Evolutionary conservation across 1,284 basidiomycete genomes (phyloP), one percentile per base, ranked within the genome.

Genomic region (Pisolithus thermaeus): DNA sequence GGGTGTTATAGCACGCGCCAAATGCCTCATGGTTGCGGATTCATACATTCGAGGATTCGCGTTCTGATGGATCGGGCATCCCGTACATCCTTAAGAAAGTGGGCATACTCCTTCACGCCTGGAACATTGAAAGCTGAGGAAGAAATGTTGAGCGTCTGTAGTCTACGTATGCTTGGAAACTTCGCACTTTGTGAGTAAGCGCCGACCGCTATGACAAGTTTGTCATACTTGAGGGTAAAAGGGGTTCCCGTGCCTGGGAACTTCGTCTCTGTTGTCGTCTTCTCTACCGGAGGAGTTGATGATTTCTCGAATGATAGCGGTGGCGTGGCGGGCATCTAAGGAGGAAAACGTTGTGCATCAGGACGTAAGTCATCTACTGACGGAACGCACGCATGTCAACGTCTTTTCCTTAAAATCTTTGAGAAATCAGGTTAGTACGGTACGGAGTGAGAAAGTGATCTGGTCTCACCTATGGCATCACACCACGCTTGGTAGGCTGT

Each of bases 201-300:
- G 1, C 92, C 92, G 1, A 92, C 89, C 2, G 88, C 82, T 49
- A 95, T 82, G 43, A 95, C 81, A 6, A 96, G 77, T 65, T 88
- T 90, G 69, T 95, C 91, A 61, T 87, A 92, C 47, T 68, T 68
- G 53, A 92, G 47, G 12, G 73, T 70, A 61, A 87, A 84, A 35
- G 51, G 43, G 4, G 53, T 58, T 3, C 58, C 49, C 0, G 49
- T 39, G 0, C 46, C 53, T 1, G 56, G 56, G 46, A 55, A 50
- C n/a, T 54, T 47, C 22, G 52, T 45, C 36, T 56, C 47, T 3
- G 55, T 28, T 22, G 55, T 47, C 18, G 63, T 44, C n/a, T 37
- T 36, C 12, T 53, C 51, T n/a, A 42, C 53, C 18, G 23, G 18
- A 16, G 52, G 55, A 4, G 47, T 56, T 16, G 61, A 49, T 32